These are phyloP conservation scores for Paramecium pentaurelia DNA, from an alignment of 73 alveolate genomes.

Conservation along the genomic window DNA sequence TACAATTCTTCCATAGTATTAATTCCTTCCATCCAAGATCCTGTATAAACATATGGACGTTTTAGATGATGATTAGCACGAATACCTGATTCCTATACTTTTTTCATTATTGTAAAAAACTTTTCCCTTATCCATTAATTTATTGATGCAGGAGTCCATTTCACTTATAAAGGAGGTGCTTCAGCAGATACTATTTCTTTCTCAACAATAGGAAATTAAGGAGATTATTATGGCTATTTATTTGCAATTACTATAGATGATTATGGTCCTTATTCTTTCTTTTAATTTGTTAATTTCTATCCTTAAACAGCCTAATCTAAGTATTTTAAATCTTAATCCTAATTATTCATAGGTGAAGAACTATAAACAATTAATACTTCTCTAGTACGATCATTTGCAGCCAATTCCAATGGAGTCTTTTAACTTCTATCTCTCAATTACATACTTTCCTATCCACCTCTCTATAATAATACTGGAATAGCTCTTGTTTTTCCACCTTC, in stretches of 20 bases:
- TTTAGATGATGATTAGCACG: constrained; percentile 69
- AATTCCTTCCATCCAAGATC: constrained; percentile 86
- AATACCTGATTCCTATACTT: constrained; percentile 83
- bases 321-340: background rate
- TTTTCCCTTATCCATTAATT: constrained; percentile 61
- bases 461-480: constrained; percentile 70
- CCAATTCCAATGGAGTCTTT: constrained; percentile 76
- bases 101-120: constrained; percentile 65
- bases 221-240: background rate
- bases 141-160: constrained; percentile 37
- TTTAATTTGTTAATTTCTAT: background rate
- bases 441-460: constrained; percentile 70
- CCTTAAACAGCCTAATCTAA: constrained; percentile 29
- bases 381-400: constrained; percentile 63
- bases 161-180: background rate
- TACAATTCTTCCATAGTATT: constrained; percentile 64
- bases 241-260: background rate
- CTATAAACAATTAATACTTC: background rate
- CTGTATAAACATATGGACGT: constrained; percentile 78
- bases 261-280: background rate
- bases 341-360: background rate
- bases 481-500: constrained; percentile 72
- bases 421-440: constrained; percentile 57
- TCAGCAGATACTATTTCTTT: background rate
- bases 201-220: constrained; percentile 5